Evolutionary conservation across 192 early-diverging fungal species (phyloP).

Genomic region (Neocallimastix lanati): DNA sequence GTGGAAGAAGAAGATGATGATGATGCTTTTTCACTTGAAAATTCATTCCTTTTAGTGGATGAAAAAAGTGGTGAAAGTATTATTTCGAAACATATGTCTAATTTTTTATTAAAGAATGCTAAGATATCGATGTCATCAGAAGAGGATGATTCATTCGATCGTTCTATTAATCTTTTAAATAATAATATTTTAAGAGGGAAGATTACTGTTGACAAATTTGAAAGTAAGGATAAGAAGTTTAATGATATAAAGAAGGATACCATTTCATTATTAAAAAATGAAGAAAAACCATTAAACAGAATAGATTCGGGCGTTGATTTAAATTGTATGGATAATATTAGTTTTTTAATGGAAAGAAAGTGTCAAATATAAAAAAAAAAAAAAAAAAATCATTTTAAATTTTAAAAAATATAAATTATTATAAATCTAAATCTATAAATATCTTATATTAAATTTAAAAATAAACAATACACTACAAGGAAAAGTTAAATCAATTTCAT

Average conservation of each 20-base stretch:
- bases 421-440: no score
- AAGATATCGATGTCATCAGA: background rate
- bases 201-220: no score
- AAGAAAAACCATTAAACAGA: background rate
- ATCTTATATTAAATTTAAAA: no score
- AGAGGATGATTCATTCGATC: background rate
- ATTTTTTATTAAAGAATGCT: background rate
- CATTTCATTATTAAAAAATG: no score
- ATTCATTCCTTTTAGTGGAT: background rate
- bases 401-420: no score
- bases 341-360: background rate
- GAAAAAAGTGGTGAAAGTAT: background rate
- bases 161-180: background rate
- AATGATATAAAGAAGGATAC: no score
- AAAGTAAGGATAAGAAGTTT: no score
- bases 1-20: background rate
- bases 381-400: no score
- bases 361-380: background rate
- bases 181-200: background rate
- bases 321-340: background rate
- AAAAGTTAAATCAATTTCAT: no score
- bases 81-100: background rate
- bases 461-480: no score
- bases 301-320: background rate
- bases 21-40: background rate